A percentile compares a stretch with the other conserved stretches of the same genome.
These are phyloP conservation scores for Aspergillus fumigatiaffinis DNA, from an alignment of 2,329 filamentous ascomycete species.

Conservation along the genomic window DNA sequence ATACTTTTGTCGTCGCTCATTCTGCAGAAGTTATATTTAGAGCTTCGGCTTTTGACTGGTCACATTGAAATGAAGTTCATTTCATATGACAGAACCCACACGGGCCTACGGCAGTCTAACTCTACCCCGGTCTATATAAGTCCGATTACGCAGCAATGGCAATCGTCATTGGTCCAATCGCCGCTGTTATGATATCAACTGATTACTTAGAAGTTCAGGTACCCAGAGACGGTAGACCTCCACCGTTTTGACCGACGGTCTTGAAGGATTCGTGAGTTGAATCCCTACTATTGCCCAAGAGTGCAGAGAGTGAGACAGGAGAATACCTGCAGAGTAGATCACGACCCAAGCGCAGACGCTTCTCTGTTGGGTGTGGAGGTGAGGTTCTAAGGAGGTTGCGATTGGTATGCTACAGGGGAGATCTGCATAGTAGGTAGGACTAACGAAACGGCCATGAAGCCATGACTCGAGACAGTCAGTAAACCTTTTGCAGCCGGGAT, in stretches of 20 bases:
- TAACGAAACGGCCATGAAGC: not conserved
- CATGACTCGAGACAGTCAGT: not conserved
- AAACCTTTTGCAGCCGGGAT: not conserved
- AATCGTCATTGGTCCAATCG: not conserved
- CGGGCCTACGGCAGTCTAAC: not conserved
- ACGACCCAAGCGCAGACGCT: no score
- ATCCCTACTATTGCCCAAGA: not conserved
- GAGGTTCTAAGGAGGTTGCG: no score
- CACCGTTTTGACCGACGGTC: conserved; percentile 12
- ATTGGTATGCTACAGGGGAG: no score
- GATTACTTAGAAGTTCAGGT: not conserved
- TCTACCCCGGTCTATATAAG: not conserved
- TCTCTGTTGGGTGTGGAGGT: no score
- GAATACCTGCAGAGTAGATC: no score
- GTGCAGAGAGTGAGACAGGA: not conserved
- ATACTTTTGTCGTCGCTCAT: not conserved
- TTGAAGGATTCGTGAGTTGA: not conserved
- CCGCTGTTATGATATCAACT: not conserved
- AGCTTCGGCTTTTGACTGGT: not conserved
- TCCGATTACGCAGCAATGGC: not conserved
- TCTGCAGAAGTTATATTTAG: not conserved
- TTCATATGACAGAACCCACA: not conserved
- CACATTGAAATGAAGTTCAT: not conserved
- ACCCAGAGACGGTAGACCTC: not conserved
- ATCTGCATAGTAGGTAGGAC: not conserved